These are phyloP conservation scores for Plantago major DNA, from an alignment of 257 asterid species.

Conservation along the genomic window DNA sequence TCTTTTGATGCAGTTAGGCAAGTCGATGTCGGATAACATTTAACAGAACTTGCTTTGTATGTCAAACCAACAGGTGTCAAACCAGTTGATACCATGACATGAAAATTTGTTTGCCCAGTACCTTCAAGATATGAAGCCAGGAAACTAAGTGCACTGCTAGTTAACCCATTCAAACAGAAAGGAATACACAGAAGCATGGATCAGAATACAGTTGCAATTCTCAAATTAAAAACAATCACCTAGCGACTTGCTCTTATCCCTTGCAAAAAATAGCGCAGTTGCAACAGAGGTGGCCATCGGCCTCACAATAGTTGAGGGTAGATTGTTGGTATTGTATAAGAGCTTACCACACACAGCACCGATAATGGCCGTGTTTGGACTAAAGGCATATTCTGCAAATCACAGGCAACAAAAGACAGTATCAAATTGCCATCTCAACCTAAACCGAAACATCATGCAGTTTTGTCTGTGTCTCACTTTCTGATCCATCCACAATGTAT, in stretches of 20 bases:
- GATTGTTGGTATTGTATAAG: constrained; percentile 39
- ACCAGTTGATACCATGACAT: constrained; percentile 66
- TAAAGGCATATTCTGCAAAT: constrained; percentile 58
- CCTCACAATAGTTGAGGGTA: constrained; percentile 10
- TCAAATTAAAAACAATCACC: constrained; percentile 41
- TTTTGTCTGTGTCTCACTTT: neutral
- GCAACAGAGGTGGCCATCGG: constrained; percentile 31
- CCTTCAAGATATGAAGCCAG: constrained; percentile 31
- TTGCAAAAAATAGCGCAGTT: constrained; percentile 58
- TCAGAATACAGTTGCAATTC: neutral
- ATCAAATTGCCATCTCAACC: constrained; percentile 13
- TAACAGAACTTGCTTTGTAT: constrained; percentile 68
- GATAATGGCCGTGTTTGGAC: constrained; percentile 58
- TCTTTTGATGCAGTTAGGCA: constrained; percentile 67
- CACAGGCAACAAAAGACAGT: constrained; percentile 7
- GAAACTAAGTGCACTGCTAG: neutral
- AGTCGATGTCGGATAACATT: constrained; percentile 33
- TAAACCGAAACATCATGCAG: constrained; percentile 7
- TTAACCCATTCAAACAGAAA: neutral
- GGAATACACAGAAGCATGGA: neutral
- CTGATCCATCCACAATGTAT: neutral
- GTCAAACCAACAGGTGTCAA: constrained; percentile 60
- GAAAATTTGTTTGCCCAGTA: constrained; percentile 68
- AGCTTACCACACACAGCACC: constrained; percentile 59
- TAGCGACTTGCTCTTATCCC: constrained; percentile 45